These are phyloP conservation scores for Lasiodiplodia theobromae DNA, from an alignment of 2,329 filamentous ascomycete genomes.

Conservation along the genomic window DNA sequence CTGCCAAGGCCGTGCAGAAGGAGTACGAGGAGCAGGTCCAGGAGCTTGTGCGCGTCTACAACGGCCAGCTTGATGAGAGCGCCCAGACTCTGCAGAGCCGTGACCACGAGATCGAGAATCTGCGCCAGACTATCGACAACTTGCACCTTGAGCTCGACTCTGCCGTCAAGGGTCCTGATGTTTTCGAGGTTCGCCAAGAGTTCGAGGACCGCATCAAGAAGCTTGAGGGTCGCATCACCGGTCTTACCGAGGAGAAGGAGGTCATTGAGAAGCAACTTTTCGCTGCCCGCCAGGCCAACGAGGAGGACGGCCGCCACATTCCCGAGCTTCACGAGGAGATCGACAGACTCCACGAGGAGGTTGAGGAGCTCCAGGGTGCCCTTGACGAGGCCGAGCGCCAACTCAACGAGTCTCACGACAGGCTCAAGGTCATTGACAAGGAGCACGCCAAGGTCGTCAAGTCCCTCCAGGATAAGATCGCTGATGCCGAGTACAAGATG, in stretches of 20 bases:
- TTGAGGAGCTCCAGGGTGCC: slow-evolving; percentile 26
- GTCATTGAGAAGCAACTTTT: slow-evolving; percentile 29
- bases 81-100: slow-evolving; percentile 16
- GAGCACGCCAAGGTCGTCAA: slow-evolving; percentile 28
- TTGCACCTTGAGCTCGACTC: slow-evolving; percentile 22
- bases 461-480: slow-evolving; percentile 26
- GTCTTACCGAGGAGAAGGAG: slow-evolving; percentile 28
- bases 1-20: slow-evolving; percentile 19
- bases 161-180: slow-evolving; percentile 24
- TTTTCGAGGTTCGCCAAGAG: slow-evolving; percentile 27
- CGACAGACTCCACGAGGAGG: slow-evolving; percentile 27
- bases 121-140: slow-evolving; percentile 23
- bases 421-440: slow-evolving; percentile 19
- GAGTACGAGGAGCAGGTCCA: slow-evolving; percentile 28
- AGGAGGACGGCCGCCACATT: slow-evolving; percentile 26
- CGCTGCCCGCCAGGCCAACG: slow-evolving; percentile 20
- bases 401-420: slow-evolving; percentile 22
- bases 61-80: slow-evolving; percentile 27
- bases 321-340: slow-evolving; percentile 24
- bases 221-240: slow-evolving; percentile 25
- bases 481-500: slow-evolving; percentile 25
- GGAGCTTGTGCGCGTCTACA: slow-evolving; percentile 29
- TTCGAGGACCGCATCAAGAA: slow-evolving; percentile 26
- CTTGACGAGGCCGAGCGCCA: slow-evolving; percentile 20
- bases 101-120: slow-evolving; percentile 22